Evolutionary conservation across 2,329 filamentous ascomycete genomes (phyloP).

Genomic region (Alternaria angustiovoidea): DNA sequence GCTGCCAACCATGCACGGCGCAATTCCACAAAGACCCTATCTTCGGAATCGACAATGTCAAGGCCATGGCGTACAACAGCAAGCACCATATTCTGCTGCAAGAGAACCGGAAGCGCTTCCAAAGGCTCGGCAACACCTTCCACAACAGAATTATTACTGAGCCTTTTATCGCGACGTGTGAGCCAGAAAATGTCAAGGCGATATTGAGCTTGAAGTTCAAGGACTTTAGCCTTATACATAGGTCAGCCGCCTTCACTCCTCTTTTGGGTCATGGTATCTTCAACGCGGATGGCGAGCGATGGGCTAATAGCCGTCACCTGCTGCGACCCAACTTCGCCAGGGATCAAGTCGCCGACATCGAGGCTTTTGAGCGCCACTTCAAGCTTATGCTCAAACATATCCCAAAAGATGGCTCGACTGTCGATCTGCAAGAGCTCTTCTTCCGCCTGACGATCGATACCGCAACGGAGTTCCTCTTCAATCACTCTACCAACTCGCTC

Average conservation of each 20-base stretch:
- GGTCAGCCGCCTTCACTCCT: constrained; percentile 49
- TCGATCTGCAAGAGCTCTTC: constrained; percentile 54
- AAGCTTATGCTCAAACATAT: constrained; percentile 66
- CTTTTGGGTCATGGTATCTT: constrained; percentile 58
- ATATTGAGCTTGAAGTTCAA: constrained; percentile 57
- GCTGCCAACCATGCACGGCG: constrained; percentile 56
- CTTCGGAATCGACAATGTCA: constrained; percentile 61
- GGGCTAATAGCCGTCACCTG: constrained; percentile 54
- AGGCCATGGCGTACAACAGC: constrained; percentile 50
- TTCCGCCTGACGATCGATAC: constrained; percentile 60
- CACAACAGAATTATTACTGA: constrained; percentile 48
- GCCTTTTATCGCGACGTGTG: constrained; percentile 52
- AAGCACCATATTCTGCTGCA: constrained; percentile 36
- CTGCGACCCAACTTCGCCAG: constrained; percentile 64
- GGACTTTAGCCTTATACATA: constrained; percentile 54
- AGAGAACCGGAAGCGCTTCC: constrained; percentile 35
- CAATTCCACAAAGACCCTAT: constrained; percentile 64
- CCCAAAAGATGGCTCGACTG: constrained; percentile 59
- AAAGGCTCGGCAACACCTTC: constrained; percentile 50
- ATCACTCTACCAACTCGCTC: constrained; percentile 52
- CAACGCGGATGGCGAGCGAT: constrained; percentile 55
- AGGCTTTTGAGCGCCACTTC: constrained; percentile 68
- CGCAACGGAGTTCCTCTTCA: constrained; percentile 61
- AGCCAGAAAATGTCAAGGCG: constrained; percentile 59
- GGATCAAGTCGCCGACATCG: constrained; percentile 62